phyloP scores from a whole-genome alignment of 2,329 filamentous ascomycete species.

The Apiospora kogelbergensis region DNA sequence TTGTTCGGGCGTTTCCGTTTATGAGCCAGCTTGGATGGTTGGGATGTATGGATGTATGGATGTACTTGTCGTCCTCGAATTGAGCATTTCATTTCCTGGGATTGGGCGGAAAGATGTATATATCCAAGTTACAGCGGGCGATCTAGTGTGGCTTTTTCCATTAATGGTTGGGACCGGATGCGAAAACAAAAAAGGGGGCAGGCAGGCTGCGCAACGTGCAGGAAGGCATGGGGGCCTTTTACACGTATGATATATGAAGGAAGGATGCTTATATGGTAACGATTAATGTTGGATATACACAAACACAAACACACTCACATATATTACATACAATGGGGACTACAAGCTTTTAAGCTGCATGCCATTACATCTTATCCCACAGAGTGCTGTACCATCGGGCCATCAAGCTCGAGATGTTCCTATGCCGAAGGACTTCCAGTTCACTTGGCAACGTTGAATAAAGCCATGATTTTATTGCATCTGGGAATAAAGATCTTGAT shows the following conservation, averaged over 20 bases:
- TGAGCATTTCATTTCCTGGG: background rate
- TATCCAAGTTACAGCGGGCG: background rate
- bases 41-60: background rate
- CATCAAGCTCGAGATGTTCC: too few relatives aligned
- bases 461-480: background rate
- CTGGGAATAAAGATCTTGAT: background rate
- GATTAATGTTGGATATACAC: conserved; percentile 2
- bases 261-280: background rate
- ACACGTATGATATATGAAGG: conserved; percentile 1
- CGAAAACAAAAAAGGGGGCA: background rate
- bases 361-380: background rate
- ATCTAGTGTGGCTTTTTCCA: background rate
- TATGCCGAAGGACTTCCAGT: background rate
- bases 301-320: background rate
- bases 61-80: background rate
- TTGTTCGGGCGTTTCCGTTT: background rate
- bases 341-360: background rate
- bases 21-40: background rate
- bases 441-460: background rate
- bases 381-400: background rate
- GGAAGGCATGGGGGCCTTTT: background rate
- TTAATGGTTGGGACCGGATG: background rate
- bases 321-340: background rate
- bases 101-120: background rate
- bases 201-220: background rate